phyloP scores from a whole-genome alignment of 352 stramenopile species.

The Phytophthora citricola region DNA sequence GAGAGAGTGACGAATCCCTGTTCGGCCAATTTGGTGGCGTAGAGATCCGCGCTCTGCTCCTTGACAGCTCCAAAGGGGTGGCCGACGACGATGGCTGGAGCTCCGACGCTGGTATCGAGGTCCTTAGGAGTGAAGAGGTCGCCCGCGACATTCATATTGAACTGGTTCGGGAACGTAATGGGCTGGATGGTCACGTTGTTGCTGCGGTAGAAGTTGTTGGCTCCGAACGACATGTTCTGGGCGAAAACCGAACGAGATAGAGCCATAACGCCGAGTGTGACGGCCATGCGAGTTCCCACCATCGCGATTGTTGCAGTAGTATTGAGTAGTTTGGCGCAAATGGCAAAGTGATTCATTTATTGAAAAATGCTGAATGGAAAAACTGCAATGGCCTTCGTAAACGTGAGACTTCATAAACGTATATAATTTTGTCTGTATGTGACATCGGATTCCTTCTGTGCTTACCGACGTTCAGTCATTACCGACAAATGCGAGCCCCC shows the following conservation, averaged over 20 bases:
- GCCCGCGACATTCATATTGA: conserved; percentile 12
- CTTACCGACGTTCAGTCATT: no score
- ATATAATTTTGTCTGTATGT: no score
- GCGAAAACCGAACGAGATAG: conserved; percentile 6
- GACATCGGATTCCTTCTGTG: no score
- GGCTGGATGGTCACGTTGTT: conserved; percentile 20
- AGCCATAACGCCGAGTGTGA: conserved; percentile 6
- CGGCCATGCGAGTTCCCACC: conserved; percentile 10
- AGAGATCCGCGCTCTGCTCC: conserved; percentile 31
- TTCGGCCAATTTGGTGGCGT: conserved; percentile 30
- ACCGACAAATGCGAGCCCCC: no score
- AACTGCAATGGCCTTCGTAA: no score
- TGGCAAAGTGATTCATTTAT: conserved; percentile 11
- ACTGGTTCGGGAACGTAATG: conserved; percentile 21
- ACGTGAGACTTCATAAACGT: no score
- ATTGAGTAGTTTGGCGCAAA: conserved; percentile 15
- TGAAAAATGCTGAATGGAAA: no score
- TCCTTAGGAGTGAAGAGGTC: conserved; percentile 19
- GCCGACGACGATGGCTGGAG: conserved; percentile 13
- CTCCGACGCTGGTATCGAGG: not conserved
- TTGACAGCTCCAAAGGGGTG: conserved; percentile 33
- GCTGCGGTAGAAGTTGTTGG: conserved; percentile 27
- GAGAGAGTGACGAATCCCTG: conserved; percentile 27
- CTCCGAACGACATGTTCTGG: conserved; percentile 26
- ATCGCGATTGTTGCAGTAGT: conserved; percentile 8